Base-by-base conservation (phyloP, 2,329 filamentous ascomycete species). In the Dactylonectria estremocensis region DNA sequence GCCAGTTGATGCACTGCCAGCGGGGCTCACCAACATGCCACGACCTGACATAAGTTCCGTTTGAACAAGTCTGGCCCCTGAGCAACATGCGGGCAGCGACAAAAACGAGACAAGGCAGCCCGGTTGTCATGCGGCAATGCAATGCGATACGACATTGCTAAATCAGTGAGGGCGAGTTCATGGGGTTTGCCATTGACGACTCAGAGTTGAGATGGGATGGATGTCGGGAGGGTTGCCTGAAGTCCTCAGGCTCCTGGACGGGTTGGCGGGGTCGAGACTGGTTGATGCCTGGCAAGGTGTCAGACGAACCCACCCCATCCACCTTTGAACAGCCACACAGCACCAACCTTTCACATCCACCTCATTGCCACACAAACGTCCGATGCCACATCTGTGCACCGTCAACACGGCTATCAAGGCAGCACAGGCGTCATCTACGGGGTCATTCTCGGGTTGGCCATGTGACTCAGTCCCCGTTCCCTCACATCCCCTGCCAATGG, bases 51-150 rank as follows among this genome's bases (percentile, higher is more conserved):
- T 5, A 43, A 43, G 40, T n/a, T 18, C 40, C 40, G 28, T 66
- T 18, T 59, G 69, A n/a, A n/a, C 52, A 49, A 59, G 49, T 8
- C 48, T 43, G 49, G 7, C 16, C n/a, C 40, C 40, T 43, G 40
- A 14, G n/a, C 40, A 18, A 43, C 14, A 18, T 7, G 4, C n/a
- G 49, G 24, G 24, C 7, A 28, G 24, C 24, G 24, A 28, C 7
- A n/a, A 5, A 53, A 31, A 52, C 28, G 5, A 11, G 20, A 18
- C 28, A 33, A 53, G n/a, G 50, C 31, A 53, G n/a, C 46, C 28
- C 7, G 9, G 22, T 3, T 22, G 20, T 28, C 40, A 43, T 43
- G 40, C n/a, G 40, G 40, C 40, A 43, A 43, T 14, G 40, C 40
- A 14, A 8, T 43, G 14, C 14, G 8, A 18, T 43, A n/a, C 40